Base-by-base conservation (phyloP, 1,139 yeast species). In the Saccharomyces hybrid region DNA sequence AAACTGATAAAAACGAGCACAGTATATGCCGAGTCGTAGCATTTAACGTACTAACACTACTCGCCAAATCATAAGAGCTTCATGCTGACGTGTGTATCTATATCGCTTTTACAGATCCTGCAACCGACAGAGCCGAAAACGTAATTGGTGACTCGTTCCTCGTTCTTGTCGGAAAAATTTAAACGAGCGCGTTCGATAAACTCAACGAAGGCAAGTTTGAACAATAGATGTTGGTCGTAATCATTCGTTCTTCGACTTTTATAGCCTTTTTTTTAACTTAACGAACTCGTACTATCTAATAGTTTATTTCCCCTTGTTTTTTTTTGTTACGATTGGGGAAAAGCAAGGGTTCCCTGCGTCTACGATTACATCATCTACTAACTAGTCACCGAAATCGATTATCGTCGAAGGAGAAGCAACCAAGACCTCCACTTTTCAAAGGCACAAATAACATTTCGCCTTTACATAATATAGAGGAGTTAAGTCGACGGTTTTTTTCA, bases 261-360 rank as follows among this genome's bases (percentile, higher is more conserved):
- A 38, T 38, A 38, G 44, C 44, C 44, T 38, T 38, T 38, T 28
- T 28, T 38, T 38, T 38, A 38, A 38, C 44, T 38, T 38, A 38
- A 38, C 44, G 44, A 38, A 38, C 44, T 38, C 44, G 44, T 38
- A 38, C 44, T 38, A 38, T 16, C 44, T 16, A 38, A 38, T 38
- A 38, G 44, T 38, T 38, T 38, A 38, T 38, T 38, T 38, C 44
- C 44, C 44, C 44, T 20, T 38, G 44, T 38, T 38, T 38, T 38
- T 38, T 38, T 38, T 20, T 20, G 23, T 38, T 20, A 38, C 25
- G 44, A 14, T 38, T 38, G 44, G 44, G 44, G 44, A 38, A 34
- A 38, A 38, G 44, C 44, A 38, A 38, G 44, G 26, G 26, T 38
- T 38, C 44, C 26, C 44, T 38, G 44, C 44, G 20, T 38, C n/a